Base-by-base conservation (phyloP, 805 yeast genomes). In the Lipomyces orientalis region DNA sequence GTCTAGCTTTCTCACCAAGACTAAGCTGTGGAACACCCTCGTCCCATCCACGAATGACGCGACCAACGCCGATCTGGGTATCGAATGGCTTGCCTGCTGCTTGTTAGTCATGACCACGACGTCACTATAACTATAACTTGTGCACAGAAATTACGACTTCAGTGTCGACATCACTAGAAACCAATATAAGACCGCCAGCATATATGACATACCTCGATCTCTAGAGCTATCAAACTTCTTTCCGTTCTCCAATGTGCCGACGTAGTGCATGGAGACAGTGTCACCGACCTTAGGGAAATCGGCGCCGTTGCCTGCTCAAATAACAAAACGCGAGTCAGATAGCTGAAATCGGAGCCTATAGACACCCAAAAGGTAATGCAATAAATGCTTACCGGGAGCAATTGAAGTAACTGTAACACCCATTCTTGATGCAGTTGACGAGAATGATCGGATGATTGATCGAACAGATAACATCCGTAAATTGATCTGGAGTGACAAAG, bases 1-100 rank as follows among this genome's bases (percentile, higher is more conserved):
- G 84, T 78, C 90, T 86, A 61, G 98, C 97, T 84, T 90, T 90
- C 82, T 95, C 92, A 76, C 98, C 98, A 61, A 93, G 86, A 63
- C 97, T 90, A 79, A 94, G 85, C 81, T 93, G 88, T 64, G 98
- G 97, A 79, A 93, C 91, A 70, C 93, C 97, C 76, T 87, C 90
- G 77, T 93, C 98, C 98, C 98, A 94, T 73, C 98, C 98, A 78
- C 88, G 87, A 82, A 94, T 94, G 74, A 94, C 98, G 82, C 90
- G 97, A 73, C 98, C 97, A 73, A 91, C 97, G 80, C 98, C 98
- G 78, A 94, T 91, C 81, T 84, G 82, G 80, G 97, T 90, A 80
- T 91, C 94, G 88, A 94, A 94, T 73, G 98, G 97, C 80, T 90
- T 87, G 77, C 95, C 71, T 68, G 46, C 34, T 7, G 34, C 10